Evolutionary conservation across 2,329 filamentous ascomycete genomes (phyloP), one percentile per base, ranked within the genome.

Genomic region (Xylaria sp.): DNA sequence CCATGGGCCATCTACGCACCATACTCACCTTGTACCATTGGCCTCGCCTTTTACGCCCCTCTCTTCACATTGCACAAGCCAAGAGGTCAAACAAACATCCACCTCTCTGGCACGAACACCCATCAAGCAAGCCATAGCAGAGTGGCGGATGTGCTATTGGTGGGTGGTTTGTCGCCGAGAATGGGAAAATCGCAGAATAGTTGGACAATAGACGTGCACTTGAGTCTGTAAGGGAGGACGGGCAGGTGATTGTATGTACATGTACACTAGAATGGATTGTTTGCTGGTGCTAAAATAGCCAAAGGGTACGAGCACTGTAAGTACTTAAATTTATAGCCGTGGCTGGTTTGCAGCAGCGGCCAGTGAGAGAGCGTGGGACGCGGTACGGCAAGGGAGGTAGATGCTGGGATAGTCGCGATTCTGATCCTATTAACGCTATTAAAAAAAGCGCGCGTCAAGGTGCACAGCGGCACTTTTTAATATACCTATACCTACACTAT

Each of bases 331-430:
- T 27, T 55, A 65, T 65, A 51, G 8, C 32, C 13, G 60, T 66
- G 61, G 68, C 32, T 63, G 10, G 44, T 47, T 47, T 47, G 37
- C 32, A 37, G 47, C 13, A 29, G 13, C n/a, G 59, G 25, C 68
- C 66, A 73, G 71, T 72, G 32, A 72, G 64, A 72, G 64, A 70
- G 69, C 42, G 48, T 63, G 68, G 71, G 68, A 73, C 74, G 70
- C 71, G 74, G 69, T 71, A 70, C 51, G 65, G 63, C 42, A 67
- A 54, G 29, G 51, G 50, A 54, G 23, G 29, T 13, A 35, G 60
- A 54, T 66, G 37, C 61, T 65, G 47, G 50, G 66, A 69, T 70
- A 25, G 53, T 62, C 69, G 74, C 71, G 70, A 68, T 64, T 72
- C 48, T 29, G 51, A 66, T 71, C 23, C 51, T 50, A 62, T 68